These are phyloP conservation scores for Ophiostoma populinum DNA, from an alignment of 2,329 filamentous ascomycete genomes.

Conservation along the genomic window DNA sequence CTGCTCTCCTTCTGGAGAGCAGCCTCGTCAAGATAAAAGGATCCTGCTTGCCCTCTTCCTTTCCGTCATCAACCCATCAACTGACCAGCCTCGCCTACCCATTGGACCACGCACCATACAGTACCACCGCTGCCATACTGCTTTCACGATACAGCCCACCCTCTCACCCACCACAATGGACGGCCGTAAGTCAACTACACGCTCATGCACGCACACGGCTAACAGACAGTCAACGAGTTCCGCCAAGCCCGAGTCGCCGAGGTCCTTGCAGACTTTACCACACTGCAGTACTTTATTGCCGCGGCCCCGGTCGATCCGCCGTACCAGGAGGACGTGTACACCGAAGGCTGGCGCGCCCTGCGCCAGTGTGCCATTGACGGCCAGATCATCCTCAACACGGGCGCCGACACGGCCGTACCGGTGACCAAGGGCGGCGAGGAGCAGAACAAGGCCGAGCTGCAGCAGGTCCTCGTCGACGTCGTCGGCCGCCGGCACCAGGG, in stretches of 20 bases:
- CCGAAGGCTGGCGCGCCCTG: constrained; percentile 43
- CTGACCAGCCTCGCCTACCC: constrained; percentile 9
- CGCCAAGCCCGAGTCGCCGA: constrained; percentile 43
- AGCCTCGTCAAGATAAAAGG: constrained; percentile 7
- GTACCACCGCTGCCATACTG: too few relatives aligned
- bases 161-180: too few relatives aligned
- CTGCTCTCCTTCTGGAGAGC: not conserved
- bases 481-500: constrained; percentile 43
- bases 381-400: constrained; percentile 46
- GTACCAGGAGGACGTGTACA: constrained; percentile 41
- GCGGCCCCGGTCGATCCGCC: constrained; percentile 35
- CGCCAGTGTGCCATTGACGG: constrained; percentile 46
- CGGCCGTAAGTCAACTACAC: constrained; percentile 9
- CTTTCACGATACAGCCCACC: too few relatives aligned
- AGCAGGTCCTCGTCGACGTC: constrained; percentile 42
- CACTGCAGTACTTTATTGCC: constrained; percentile 44
- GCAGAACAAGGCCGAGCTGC: constrained; percentile 43
- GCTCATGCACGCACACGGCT: not conserved
- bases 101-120: too few relatives aligned
- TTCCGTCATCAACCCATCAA: constrained; percentile 8
- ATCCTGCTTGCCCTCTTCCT: constrained; percentile 8
- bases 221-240: constrained; percentile 37
- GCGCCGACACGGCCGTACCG: constrained; percentile 43
- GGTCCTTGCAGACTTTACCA: constrained; percentile 43
- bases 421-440: constrained; percentile 35